A percentile compares a stretch with the other conserved stretches of the same genome.
These are phyloP conservation scores for Elsinoe fawcettii DNA, from an alignment of 2,329 filamentous ascomycete species.

Conservation along the genomic window DNA sequence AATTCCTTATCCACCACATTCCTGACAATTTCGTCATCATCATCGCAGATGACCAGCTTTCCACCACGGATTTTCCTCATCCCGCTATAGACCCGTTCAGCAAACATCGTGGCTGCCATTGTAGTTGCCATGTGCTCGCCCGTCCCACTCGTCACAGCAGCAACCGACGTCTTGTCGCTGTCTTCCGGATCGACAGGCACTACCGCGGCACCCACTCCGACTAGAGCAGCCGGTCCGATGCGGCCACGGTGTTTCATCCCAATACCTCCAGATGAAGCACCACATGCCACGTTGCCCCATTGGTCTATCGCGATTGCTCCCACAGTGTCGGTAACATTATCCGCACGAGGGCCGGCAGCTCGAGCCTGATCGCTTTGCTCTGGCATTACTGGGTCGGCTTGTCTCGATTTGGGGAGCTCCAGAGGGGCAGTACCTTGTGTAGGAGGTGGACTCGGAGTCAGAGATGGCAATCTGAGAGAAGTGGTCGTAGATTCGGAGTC, in stretches of 20 bases:
- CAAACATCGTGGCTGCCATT: slow-evolving; percentile 79
- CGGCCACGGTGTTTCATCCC: slow-evolving; percentile 96
- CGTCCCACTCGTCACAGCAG: slow-evolving; percentile 84
- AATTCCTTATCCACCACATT: slow-evolving; percentile 83
- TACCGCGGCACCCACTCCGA: slow-evolving; percentile 84
- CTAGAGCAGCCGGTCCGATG: slow-evolving; percentile 83
- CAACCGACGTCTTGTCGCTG: slow-evolving; percentile 60
- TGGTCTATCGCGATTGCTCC: slow-evolving; percentile 89
- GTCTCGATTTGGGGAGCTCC: too few relatives aligned
- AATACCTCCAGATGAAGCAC: slow-evolving; percentile 93
- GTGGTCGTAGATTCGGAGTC: slow-evolving; percentile 26
- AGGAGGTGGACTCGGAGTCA: slow-evolving; percentile 22
- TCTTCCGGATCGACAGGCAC: slow-evolving; percentile 70
- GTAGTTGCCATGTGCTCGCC: slow-evolving; percentile 98
- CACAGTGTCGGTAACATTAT: slow-evolving; percentile 84
- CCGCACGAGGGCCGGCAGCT: slow-evolving; percentile 26
- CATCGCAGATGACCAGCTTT: slow-evolving; percentile 36
- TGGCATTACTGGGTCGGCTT: neutral
- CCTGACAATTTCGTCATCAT: slow-evolving; percentile 58
- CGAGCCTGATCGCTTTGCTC: neutral
- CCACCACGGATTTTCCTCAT: slow-evolving; percentile 55
- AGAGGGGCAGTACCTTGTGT: neutral
- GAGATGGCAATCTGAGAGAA: slow-evolving; percentile 21
- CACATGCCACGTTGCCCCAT: slow-evolving; percentile 81
- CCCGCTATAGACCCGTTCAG: slow-evolving; percentile 71